phyloP scores from a whole-genome alignment of 208 protist species.

The Leishmania tarentolae region DNA sequence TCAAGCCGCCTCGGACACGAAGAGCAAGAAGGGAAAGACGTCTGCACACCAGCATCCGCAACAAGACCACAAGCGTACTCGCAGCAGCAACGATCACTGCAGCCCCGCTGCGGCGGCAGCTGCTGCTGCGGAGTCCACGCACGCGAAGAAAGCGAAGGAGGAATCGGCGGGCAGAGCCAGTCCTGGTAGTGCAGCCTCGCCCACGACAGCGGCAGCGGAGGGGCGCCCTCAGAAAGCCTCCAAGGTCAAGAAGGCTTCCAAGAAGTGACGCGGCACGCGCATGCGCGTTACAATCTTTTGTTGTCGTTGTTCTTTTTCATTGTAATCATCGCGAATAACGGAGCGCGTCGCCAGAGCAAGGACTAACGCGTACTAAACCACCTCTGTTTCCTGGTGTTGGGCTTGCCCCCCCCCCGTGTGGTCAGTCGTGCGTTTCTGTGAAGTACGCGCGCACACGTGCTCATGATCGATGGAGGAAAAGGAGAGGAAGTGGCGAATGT shows the following conservation, averaged over 20 bases:
- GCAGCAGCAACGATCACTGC: constrained; percentile 19
- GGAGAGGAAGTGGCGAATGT: not conserved
- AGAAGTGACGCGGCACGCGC: constrained; percentile 9
- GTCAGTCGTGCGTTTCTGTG: not conserved
- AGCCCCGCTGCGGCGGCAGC: not conserved
- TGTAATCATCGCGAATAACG: not conserved
- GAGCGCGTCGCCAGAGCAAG: not conserved
- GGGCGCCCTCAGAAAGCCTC: constrained; percentile 12
- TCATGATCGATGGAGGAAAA: not conserved
- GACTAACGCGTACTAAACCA: constrained; percentile 1
- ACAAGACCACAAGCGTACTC: constrained; percentile 10
- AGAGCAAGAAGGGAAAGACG: not conserved
- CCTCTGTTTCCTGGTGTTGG: not conserved
- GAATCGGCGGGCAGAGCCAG: constrained; percentile 2
- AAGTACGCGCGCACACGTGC: not conserved
- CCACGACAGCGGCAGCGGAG: not conserved
- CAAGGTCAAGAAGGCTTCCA: constrained; percentile 22
- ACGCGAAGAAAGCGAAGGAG: constrained; percentile 15
- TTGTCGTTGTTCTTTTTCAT: not conserved
- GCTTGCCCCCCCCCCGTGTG: no score
- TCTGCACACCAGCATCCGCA: no score
- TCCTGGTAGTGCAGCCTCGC: not conserved
- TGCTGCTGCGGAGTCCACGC: not conserved
- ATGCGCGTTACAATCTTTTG: not conserved
- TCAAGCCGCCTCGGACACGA: not conserved